Evolutionary conservation across 192 early-diverging fungal genomes (phyloP), one percentile per base, ranked within the genome.

Genomic region (Linnemannia elongata): DNA sequence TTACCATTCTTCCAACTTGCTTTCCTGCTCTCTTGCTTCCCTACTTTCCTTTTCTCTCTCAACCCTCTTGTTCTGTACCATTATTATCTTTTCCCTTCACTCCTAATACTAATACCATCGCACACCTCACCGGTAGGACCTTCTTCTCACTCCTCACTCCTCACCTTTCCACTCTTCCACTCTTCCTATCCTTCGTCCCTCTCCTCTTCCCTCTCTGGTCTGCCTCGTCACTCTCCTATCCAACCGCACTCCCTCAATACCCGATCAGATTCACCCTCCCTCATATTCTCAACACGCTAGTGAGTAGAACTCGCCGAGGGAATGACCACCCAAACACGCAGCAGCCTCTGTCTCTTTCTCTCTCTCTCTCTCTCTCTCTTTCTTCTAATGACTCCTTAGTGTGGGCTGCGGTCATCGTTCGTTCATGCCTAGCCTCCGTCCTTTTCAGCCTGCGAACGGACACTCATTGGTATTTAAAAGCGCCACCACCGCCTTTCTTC

Each of bases 351-450:
- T 73, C 12, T 45, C 72, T 27, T 73, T 49, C 41, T n/a, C n/a
- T 30, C 27, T 42, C 12, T 10, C 44, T 49, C 13, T 70, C n/a
- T 49, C 41, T n/a, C n/a, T 30, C 27, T 42, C 15, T 13, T 30
- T 49, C 20, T 71, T 39, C 38, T 39, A 39, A 39, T 71, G 49
- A 52, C 24, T 22, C 38, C 45, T 49, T 74, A 47, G 72, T 27
- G 42, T 38, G 20, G 22, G 39, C 24, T n/a, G 27, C 42, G 24
- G 72, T 45, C 72, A 74, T 45, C 45, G 42, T 74, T 74, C 45
- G 72, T 74, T 74, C 72, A 74, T 74, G 38, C 42, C 10, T 44
- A 73, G 41, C 71, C 42, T n/a, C 39, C 27, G 1, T 27, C 22
- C 4, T 22, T 24, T 42, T 24, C 6, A 20, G 1, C 15, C 20